Base-by-base conservation (phyloP, 2,329 filamentous ascomycete species). In the Sarocladiaceae sp. region DNA sequence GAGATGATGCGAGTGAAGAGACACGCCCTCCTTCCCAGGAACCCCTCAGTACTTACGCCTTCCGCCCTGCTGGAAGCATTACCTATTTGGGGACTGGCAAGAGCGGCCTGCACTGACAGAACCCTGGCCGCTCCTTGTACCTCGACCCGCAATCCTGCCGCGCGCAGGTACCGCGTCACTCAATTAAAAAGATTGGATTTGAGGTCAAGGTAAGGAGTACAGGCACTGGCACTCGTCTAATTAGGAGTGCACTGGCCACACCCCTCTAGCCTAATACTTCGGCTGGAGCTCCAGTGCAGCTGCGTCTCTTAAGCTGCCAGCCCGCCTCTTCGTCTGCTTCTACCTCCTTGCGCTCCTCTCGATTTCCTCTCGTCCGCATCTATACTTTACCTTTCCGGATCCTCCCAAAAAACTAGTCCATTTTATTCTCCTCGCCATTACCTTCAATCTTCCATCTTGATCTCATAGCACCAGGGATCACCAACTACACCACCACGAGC, bases 311-410 rank as follows among this genome's bases (percentile, higher is more conserved):
- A 48, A 48, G 44, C 44, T 48, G 44, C 44, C 26, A 33, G 22
- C 40, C 40, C 40, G 23, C 37, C 37, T 28, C 40, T 46, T 20
- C 23, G 26, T 29, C 40, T 17, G 17, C 40, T 29, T 26, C 40
- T 33, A 20, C 26, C 7, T 20, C 15, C 17, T 20, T 48, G 44
- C 44, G 26, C 26, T n/a, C 25, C 17, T 26, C 44, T 31, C 44
- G 13, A 20, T 31, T 22, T 48, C 44, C 44, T 48, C 44, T 48
- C 44, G 44, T 33, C 44, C 44, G 44, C 44, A n/a, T 11, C 23
- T 48, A 29, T 48, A 29, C 25, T 20, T 48, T 13, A 10, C 18
- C 7, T 33, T 13, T 48, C 12, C 18, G 4, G 15, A 11, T 17
- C 44, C 15, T 31, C 26, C 22, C 26, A 18, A 31, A 28, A 33